phyloP scores from a whole-genome alignment of 2,329 filamentous ascomycete genomes.

The Pochonia chlamydosporia region DNA sequence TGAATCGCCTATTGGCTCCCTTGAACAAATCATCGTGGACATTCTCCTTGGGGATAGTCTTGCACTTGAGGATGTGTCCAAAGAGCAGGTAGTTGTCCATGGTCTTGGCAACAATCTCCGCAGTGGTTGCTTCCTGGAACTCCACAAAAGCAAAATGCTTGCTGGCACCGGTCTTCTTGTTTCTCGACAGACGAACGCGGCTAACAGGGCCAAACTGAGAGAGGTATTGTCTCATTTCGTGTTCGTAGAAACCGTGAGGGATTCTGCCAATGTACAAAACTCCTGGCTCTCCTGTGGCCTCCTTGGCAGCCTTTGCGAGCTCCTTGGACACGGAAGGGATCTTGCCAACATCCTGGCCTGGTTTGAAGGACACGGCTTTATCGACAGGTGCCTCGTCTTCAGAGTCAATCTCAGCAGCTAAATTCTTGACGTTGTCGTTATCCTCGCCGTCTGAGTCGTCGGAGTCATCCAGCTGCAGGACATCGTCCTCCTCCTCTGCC shows the following conservation, averaged over 20 bases:
- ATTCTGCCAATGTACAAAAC: constrained; percentile 88
- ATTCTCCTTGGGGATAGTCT: constrained; percentile 68
- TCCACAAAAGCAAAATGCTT: constrained; percentile 96
- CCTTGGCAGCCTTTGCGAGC: constrained; percentile 35
- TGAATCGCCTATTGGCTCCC: constrained; percentile 85
- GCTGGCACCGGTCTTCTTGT: constrained; percentile 82
- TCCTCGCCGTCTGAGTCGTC: constrained; percentile 33
- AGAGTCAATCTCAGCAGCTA: constrained; percentile 39
- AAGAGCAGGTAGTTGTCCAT: constrained; percentile 98
- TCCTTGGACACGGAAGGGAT: constrained; percentile 43
- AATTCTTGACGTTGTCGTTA: constrained; percentile 34
- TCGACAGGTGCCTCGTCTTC: constrained; percentile 36
- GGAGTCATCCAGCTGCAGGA: constrained; percentile 23
- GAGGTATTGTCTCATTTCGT: constrained; percentile 91
- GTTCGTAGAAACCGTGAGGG: constrained; percentile 92
- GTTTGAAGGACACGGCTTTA: constrained; percentile 32
- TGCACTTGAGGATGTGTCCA: constrained; percentile 87
- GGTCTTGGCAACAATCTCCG: constrained; percentile 85
- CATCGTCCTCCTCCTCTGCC: constrained; percentile 21
- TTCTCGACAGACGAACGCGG: constrained; percentile 76
- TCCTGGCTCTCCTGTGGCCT: constrained; percentile 54
- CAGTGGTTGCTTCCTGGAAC: constrained; percentile 71
- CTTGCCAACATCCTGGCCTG: constrained; percentile 46
- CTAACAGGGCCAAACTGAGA: constrained; percentile 83
- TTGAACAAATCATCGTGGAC: constrained; percentile 81